Evolutionary conservation across 495 filamentous ascomycete species (phyloP).

Genomic region (Hypoxylon fragiforme): DNA sequence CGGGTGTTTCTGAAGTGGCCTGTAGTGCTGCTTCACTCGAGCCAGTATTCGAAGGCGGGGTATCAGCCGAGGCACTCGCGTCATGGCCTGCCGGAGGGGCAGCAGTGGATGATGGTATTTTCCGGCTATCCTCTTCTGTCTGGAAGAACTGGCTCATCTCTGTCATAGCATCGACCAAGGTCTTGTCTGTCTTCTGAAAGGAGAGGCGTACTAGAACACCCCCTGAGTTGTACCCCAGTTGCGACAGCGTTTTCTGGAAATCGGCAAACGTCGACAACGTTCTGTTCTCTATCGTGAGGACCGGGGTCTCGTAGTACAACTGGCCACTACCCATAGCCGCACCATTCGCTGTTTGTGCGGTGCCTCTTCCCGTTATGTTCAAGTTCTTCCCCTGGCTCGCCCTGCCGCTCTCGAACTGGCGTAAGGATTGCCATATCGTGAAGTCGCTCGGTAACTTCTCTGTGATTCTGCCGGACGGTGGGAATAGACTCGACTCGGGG

Average conservation of each 20-base stretch:
- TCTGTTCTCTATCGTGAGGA: conserved; percentile 77
- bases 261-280: conserved; percentile 76
- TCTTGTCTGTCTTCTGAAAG: conserved; percentile 73
- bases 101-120: conserved; percentile 6
- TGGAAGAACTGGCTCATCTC: conserved; percentile 76
- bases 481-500: conserved; percentile 58
- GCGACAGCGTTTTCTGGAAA: conserved; percentile 83
- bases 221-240: conserved; percentile 83
- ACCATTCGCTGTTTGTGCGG: conserved; percentile 59
- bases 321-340: conserved; percentile 65
- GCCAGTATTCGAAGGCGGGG: conserved; percentile 2
- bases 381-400: conserved; percentile 57
- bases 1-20: conserved; percentile 5
- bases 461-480: conserved; percentile 63
- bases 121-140: conserved; percentile 39
- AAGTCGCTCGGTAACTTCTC: conserved; percentile 85
- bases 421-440: conserved; percentile 82
- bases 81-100: conserved; percentile 4
- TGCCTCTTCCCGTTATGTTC: conserved; percentile 80
- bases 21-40: background rate
- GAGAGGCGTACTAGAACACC: conserved; percentile 74
- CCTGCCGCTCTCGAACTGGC: conserved; percentile 78
- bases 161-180: conserved; percentile 81
- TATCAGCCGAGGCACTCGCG: conserved; percentile 11
- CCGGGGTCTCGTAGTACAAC: conserved; percentile 82